Evolutionary conservation across 2,329 filamentous ascomycete genomes (phyloP).

Genomic region (Penicillium sp.): DNA sequence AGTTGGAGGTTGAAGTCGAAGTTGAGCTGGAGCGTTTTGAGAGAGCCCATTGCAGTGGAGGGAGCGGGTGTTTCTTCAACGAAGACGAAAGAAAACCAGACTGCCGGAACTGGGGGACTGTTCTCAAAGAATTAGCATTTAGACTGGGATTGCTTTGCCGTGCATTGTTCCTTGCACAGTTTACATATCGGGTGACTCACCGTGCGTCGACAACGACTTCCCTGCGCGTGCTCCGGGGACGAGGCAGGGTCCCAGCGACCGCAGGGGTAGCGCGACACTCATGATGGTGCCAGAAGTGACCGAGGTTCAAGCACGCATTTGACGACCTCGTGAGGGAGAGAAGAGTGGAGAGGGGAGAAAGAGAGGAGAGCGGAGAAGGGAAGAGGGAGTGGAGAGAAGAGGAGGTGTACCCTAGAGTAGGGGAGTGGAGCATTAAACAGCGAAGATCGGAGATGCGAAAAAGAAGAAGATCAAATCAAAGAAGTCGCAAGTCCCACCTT

Average conservation of each 20-base stretch:
- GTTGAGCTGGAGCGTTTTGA: conserved; percentile 28
- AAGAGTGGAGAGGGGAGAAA: conserved; percentile 4
- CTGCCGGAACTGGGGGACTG: conserved; percentile 25
- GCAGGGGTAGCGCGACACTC: conserved; percentile 32
- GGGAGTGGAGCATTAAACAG: background rate
- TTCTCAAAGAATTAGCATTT: background rate
- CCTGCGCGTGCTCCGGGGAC: conserved; percentile 25
- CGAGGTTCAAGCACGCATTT: conserved; percentile 9
- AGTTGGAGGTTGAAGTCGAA: too few species aligned
- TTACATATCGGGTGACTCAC: conserved; percentile 22
- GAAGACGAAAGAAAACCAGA: conserved; percentile 12
- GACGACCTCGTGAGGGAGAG: background rate
- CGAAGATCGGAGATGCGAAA: background rate
- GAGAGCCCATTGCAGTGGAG: conserved; percentile 18
- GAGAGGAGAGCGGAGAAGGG: conserved; percentile 5
- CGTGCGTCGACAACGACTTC: conserved; percentile 24
- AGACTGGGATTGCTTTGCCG: background rate
- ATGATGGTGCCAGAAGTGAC: conserved; percentile 20
- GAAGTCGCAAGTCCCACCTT: background rate
- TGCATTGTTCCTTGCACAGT: background rate
- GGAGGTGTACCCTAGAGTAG: background rate
- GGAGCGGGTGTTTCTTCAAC: conserved; percentile 7
- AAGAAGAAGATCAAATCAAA: too few species aligned
- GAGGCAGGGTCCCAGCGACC: conserved; percentile 32
- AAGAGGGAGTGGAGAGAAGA: background rate